Evolutionary conservation across 805 yeast genomes (phyloP), one percentile per base, ranked within the genome.

Genomic region (Debaryomyces tyrocola): DNA sequence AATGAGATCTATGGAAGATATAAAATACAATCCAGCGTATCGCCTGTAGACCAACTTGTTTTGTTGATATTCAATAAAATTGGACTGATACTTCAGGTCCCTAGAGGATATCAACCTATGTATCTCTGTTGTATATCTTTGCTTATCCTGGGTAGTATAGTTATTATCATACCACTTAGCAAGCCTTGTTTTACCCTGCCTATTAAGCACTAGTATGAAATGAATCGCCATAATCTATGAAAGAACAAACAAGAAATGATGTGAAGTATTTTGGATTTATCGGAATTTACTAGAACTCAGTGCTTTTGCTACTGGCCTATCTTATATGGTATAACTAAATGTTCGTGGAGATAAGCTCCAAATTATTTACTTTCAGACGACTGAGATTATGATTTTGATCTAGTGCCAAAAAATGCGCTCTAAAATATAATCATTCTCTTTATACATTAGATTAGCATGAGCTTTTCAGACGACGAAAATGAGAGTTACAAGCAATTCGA

Each of bases 101-200:
- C 97, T 75, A 2, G 91, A 77, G 0, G 91, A 83, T 7, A 91
- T 84, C 39, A 89, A 69, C 47, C 90, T 76, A 67, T 91, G 96
- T 10, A 90, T 83, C 37, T 87, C 89, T 18, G 73, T 70, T 21
- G 82, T 80, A 33, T 78, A 49, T 47, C 62, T 57, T 52, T 57
- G 60, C 40, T 70, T 67, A 33, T 67, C 69, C 34, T 57, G 54
- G 4, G 57, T 48, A 4, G 67, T 62, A 40, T 62, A 61, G 35
- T 61, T 52, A 47, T 63, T 63, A 47, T 64, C 64, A 48, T 59
- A 92, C 91, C 95, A 91, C 63, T 90, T 86, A 6, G 88, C 84
- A 12, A 92, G 69, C 49, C 99, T 79, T 18, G 92, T 82, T 53
- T 87, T 87, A n/a, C 99, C 98, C 68, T 92, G 97, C 48, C 96